These are phyloP conservation scores for Boletus huronensis DNA, from an alignment of 768 basidiomycete genomes.

Conservation along the genomic window DNA sequence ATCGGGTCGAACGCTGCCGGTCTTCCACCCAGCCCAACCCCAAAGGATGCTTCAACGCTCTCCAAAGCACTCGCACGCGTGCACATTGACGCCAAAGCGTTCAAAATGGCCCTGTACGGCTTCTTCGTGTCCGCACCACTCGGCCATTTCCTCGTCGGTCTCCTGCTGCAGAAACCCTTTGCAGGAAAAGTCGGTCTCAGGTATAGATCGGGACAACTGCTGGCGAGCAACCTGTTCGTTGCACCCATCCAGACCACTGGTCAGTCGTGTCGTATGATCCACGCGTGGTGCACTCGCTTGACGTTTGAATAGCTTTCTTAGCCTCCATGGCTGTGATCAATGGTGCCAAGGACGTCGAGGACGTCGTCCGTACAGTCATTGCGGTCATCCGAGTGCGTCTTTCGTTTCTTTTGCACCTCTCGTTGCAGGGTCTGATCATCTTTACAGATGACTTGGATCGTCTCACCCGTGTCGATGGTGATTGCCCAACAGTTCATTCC, in stretches of 20 bases:
- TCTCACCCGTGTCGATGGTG: constrained; percentile 69
- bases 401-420: neutral
- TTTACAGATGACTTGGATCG: constrained; percentile 67
- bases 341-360: constrained; percentile 65
- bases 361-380: constrained; percentile 65
- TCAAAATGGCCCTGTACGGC: constrained; percentile 85
- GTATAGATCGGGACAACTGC: constrained; percentile 66
- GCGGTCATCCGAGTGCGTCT: constrained; percentile 62
- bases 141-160: constrained; percentile 67
- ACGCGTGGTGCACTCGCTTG: neutral
- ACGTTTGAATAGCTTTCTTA: constrained; percentile 53
- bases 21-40: constrained; percentile 45
- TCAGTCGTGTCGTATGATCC: constrained; percentile 34
- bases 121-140: constrained; percentile 82
- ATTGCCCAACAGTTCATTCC: constrained; percentile 80
- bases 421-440: neutral
- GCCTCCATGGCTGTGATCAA: constrained; percentile 81
- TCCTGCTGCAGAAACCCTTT: constrained; percentile 73
- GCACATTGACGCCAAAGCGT: constrained; percentile 64
- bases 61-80: constrained; percentile 49
- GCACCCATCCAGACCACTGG: constrained; percentile 72
- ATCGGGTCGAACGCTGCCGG: constrained; percentile 71
- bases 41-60: constrained; percentile 53
- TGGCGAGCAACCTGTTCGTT: constrained; percentile 72
- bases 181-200: constrained; percentile 63